A percentile compares a stretch with the other conserved stretches of the same genome.
Conservation (phyloP, 768 basidiomycete species). For the Leucosporidium creatinivorum region DNA sequence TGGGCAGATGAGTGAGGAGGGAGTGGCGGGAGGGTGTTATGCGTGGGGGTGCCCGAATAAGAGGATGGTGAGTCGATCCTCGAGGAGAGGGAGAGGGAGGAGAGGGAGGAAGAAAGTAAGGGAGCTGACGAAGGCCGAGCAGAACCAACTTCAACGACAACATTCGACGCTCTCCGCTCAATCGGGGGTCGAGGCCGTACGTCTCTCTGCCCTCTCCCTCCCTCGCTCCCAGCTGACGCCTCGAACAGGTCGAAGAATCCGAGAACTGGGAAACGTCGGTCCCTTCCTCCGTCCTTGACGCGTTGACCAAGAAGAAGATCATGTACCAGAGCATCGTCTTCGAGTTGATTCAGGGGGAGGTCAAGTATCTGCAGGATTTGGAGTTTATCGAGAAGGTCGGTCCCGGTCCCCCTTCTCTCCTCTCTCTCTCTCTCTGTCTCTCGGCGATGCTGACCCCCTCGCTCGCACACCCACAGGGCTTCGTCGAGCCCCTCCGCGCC, state of each 20-base stretch:
- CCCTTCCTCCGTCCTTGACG: constrained; percentile 60
- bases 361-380: constrained; percentile 81
- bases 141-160: constrained; percentile 5
- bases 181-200: constrained; percentile 7
- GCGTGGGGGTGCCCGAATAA: constrained; percentile 18
- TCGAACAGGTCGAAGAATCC: constrained; percentile 38
- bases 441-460: not conserved
- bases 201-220: not conserved
- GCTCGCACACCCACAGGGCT: constrained; percentile 50
- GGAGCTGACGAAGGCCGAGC: not conserved
- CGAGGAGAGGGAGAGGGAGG: too few species aligned
- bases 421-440: constrained; percentile 36
- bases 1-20: constrained; percentile 1
- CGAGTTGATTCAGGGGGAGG: constrained; percentile 79
- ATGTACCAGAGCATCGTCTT: constrained; percentile 56
- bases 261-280: constrained; percentile 73
- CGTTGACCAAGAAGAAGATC: constrained; percentile 68
- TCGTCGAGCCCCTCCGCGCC: constrained; percentile 62
- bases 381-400: constrained; percentile 67
- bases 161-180: constrained; percentile 31
- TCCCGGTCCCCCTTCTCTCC: too few species aligned
- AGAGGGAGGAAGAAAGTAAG: not conserved
- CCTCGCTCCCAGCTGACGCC: constrained; percentile 27
- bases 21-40: constrained; percentile 4
- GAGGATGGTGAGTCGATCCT: not conserved